Percentiles rank a stretch among this genome's conserved stretches.
phyloP scores from a whole-genome alignment of 345 rosid genomes.

The Psidium guajava region DNA sequence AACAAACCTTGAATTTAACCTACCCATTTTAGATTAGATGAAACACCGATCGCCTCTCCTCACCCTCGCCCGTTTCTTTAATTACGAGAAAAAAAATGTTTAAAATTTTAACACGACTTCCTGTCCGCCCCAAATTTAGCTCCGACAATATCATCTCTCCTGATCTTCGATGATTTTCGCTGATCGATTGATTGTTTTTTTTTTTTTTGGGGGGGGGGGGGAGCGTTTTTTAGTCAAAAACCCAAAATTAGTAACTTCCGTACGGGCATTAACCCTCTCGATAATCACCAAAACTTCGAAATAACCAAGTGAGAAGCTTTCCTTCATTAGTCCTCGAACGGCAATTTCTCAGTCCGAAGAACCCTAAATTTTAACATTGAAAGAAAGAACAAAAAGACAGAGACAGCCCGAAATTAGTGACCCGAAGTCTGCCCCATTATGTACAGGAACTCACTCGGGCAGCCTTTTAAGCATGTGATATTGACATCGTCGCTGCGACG shows the following conservation, averaged over 20 bases:
- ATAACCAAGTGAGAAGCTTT: not conserved
- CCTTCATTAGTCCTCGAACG: not conserved
- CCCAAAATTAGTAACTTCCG: not conserved
- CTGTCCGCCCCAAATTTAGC: not conserved
- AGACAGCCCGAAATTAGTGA: not conserved
- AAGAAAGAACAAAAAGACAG: not conserved
- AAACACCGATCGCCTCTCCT: not conserved
- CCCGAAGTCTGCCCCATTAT: not conserved
- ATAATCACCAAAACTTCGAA: not conserved
- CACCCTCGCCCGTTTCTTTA: not conserved
- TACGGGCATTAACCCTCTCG: not conserved
- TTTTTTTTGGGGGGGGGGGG: no score
- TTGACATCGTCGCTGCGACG: not conserved
- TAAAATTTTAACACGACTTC: not conserved
- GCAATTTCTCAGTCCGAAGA: not conserved
- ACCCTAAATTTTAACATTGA: no score
- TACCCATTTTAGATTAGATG: no score
- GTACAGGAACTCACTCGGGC: not conserved
- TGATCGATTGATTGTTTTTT: not conserved
- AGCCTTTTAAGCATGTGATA: no score
- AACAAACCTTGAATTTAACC: not conserved
- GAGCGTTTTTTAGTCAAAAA: not conserved
- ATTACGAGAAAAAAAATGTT: not conserved
- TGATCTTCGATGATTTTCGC: not conserved
- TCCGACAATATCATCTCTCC: not conserved